Evolutionary conservation across 306 rosid species (phyloP), one percentile per base, ranked within the genome.

Genomic region (Vigna trinervia): DNA sequence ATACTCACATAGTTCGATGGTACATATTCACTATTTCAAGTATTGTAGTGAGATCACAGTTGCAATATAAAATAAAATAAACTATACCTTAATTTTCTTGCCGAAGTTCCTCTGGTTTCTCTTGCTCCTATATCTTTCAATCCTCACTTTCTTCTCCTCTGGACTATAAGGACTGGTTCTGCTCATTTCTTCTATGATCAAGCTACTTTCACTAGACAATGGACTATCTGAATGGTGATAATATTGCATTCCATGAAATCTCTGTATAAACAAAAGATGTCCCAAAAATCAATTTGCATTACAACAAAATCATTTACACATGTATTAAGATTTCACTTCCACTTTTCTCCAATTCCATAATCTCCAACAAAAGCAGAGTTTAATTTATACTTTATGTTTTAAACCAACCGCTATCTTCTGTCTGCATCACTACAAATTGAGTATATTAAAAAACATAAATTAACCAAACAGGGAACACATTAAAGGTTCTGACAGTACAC

Each of bases 131-230:
- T 96, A 96, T 82, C 96, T 91, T 69, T 96, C 96, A 32, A 96
- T 96, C 83, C 93, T 87, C 39, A 84, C 88, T 43, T 85, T 92
- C 88, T 91, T 96, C 81, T 96, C 99, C 58, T 93, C 92, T 1
- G 97, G 97, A 60, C 90, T 88, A 28, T 92, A 96, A 15, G 83
- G 90, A 57, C 90, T 81, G 10, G 94, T 85, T 63, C 86, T 89
- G 87, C 62, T 86, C 97, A 96, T 96, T 15, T 88, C 93, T 85
- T 91, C 96, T 28, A 96, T 91, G 80, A 96, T 96, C 84, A 91
- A 74, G 39, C 84, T 89, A 47, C 92, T 96, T 79, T 96, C 99
- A 38, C 83, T 91, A 14, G 95, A 85, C 72, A 90, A 58, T 30
- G 89, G 46, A 46, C 86, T 91, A 39, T 88, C 96, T 69, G 88